Evolutionary conservation across 768 basidiomycete genomes (phyloP).

Genomic region (Boletellus ananiceps): DNA sequence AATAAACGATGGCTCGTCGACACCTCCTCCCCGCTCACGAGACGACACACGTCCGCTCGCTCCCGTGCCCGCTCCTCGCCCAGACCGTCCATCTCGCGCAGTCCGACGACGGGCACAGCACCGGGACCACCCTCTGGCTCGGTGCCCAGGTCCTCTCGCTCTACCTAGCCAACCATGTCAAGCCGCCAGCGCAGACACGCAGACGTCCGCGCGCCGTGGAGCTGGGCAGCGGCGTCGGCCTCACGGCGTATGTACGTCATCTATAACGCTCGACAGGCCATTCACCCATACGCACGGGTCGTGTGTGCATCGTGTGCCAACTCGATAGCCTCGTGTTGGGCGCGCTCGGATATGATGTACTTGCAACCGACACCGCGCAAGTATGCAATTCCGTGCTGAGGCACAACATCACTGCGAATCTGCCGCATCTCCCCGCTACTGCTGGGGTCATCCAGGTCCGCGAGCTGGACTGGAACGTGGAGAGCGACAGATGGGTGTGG

Average conservation of each 20-base stretch:
- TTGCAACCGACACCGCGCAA: constrained; percentile 68
- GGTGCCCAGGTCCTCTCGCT: constrained; percentile 69
- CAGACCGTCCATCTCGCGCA: constrained; percentile 49
- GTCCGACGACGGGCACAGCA: constrained; percentile 56
- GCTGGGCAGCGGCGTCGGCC: constrained; percentile 78
- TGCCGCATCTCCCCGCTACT: constrained; percentile 21
- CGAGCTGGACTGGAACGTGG: constrained; percentile 67
- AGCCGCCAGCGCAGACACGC: constrained; percentile 3
- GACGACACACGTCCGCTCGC: constrained; percentile 56
- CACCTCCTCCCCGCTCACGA: constrained; percentile 48
- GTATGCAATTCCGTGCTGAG: constrained; percentile 61
- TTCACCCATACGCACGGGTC: too few species aligned
- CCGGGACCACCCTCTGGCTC: constrained; percentile 84
- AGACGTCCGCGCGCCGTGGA: constrained; percentile 53
- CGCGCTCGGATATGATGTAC: constrained; percentile 68
- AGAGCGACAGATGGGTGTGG: constrained; percentile 56
- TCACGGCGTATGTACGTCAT: constrained; percentile 57
- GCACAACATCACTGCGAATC: constrained; percentile 56
- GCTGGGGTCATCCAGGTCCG: constrained; percentile 53
- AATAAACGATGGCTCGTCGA: not conserved
- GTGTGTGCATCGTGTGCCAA: too few species aligned
- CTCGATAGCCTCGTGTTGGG: constrained; percentile 46
- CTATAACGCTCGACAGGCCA: not conserved
- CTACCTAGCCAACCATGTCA: constrained; percentile 47
- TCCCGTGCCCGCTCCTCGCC: constrained; percentile 41